Evolutionary conservation across 176 grass and related monocot genomes (phyloP), one percentile per base, ranked within the genome.

Genomic region (Alopecurus myosuroides): DNA sequence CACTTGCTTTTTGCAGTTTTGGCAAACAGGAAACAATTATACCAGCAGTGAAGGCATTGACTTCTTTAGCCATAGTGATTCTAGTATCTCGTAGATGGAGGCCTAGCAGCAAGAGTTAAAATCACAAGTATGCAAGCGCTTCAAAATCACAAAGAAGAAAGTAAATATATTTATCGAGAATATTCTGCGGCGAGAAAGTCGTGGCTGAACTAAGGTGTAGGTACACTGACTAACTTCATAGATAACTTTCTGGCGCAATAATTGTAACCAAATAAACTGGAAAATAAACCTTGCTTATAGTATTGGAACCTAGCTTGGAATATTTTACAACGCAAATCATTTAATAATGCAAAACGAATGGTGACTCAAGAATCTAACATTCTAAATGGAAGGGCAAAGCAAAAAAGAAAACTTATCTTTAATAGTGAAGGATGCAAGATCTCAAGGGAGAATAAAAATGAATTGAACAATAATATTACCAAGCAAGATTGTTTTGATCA

Each of bases 41-140:
- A 98, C 96, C 93, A 98, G 76, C 80, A 98, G 46, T 64, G 96
- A 98, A 85, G 96, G 96, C 89, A 93, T 95, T 65, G 93, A 98
- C 77, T 98, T 98, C 89, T 93, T 90, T 53, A 98, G 76, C 96
- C 96, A 98, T 52, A 98, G 71, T 17, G 96, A 95, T 98, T 84
- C 96, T 90, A 37, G 94, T 94, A 89, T 98, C 96, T 87, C 96
- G 88, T 18, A 94, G 74, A 36, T 93, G 91, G 76, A 98, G 91
- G 33, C 95, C 95, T 98, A 60, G n/a, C 36, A 84, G 39, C 30
- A 70, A 82, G 48, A 61, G 35, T 52, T 62, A 29, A 29, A 77
- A 77, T 82, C 25, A 44, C 6, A 64, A 44, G 41, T 78, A 26
- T 70, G 28, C 22, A 36, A 70, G 33, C 11, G 9, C 52, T 34